Evolutionary conservation across 345 rosid species (phyloP), one percentile per base, ranked within the genome.

Genomic region (Moricandia arvensis): DNA sequence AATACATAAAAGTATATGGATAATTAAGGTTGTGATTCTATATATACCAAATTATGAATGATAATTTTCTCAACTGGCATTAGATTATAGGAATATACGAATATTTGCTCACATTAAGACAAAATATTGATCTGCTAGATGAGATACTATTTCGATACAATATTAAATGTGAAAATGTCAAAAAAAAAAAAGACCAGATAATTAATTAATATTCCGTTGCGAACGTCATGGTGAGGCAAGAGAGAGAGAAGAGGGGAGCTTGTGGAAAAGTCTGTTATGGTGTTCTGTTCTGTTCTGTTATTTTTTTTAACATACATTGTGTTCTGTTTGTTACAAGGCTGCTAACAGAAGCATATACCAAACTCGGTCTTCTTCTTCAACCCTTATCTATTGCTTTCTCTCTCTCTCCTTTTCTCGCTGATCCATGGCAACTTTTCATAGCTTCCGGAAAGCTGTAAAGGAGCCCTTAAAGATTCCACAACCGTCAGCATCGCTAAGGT

Each of bases 401-500:
- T 59, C 45, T 54, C 16, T 66, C 27, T 33, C 61, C 58, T 66
- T 7, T 11, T 47, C 53, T 0, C 6, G 31, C 5, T 4, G 31
- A 29, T 47, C 43, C 35, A 71, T 78, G 81, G 59, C 81, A 18
- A 66, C 77, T 68, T 72, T 78, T 87, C 83, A 63, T 24, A 88
- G 97, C 85, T 83, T 95, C 57, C 84, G 99, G 72, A 95, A 89
- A 84, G 97, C 93, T 17, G 89, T 95, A 2, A n/a, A n/a, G 99
- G 99, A 65, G 97, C 99, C 33, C 79, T 95, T 65, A 95, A 95
- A 82, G 99, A 95, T 77, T 81, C 96, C 58, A 92, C 99, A 75
- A 92, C 99, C 38, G 97, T 95, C 75, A 80, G 96, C 49, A 88
- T 95, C 84, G 99, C 97, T 58, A 95, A 90, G 84, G 97, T 95